A percentile compares a stretch with the other conserved stretches of the same genome.
Conservation (phyloP, 1,284 basidiomycete genomes). For the Ganoderma resinaceum region DNA sequence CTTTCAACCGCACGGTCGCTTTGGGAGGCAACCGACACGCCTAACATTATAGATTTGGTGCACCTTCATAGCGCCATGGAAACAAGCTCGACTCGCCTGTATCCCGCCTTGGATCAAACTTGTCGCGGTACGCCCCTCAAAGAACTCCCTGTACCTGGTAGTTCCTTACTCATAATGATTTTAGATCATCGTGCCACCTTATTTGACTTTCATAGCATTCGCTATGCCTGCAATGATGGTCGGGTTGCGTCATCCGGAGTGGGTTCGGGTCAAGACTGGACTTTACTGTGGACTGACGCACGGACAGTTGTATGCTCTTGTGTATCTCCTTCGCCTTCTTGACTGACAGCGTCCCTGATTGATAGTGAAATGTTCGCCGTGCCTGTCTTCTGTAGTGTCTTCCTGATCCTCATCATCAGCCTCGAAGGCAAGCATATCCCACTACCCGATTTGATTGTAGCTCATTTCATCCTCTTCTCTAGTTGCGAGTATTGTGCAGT, state of each 20-base stretch:
- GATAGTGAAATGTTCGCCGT: constrained; percentile 46
- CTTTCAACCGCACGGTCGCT: background rate
- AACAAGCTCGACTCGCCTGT: constrained; percentile 22
- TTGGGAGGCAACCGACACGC: too few relatives aligned
- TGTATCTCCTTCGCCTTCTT: background rate
- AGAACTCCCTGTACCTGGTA: background rate
- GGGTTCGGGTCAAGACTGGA: constrained; percentile 48
- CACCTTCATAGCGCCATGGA: constrained; percentile 40
- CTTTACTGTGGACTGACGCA: constrained; percentile 55
- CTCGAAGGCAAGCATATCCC: constrained; percentile 50
- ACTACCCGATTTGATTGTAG: background rate
- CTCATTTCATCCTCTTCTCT: background rate
- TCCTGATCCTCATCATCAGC: constrained; percentile 47
- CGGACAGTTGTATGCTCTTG: constrained; percentile 43
- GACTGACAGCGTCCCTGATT: background rate
- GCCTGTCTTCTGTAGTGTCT: constrained; percentile 53
- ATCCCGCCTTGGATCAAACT: constrained; percentile 29
- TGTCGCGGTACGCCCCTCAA: constrained; percentile 19
- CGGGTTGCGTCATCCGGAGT: constrained; percentile 36
- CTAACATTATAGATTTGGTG: constrained; percentile 50
- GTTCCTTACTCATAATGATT: background rate
- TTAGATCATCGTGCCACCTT: constrained; percentile 48
- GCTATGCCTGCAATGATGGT: constrained; percentile 11
- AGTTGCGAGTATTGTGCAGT: constrained; percentile 48
- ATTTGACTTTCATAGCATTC: constrained; percentile 42